phyloP scores from a whole-genome alignment of 495 filamentous ascomycete species.

The Chaetomium fimeti region DNA sequence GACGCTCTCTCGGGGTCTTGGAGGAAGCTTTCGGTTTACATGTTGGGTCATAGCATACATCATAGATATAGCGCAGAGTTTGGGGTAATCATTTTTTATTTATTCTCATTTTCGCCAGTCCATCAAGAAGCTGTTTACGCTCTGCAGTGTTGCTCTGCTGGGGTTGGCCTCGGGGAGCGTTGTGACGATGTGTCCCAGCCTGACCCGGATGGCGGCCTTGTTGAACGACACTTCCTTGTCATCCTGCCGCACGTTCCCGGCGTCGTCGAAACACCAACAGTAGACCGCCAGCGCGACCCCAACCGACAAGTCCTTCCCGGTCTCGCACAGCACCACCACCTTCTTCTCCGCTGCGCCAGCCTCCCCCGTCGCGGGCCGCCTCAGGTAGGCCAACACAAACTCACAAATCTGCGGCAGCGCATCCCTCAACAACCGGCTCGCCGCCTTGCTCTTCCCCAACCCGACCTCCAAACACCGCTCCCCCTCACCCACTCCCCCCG shows the following conservation, averaged over 20 bases:
- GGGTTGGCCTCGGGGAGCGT: slow-evolving; percentile 75
- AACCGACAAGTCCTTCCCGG: slow-evolving; percentile 44
- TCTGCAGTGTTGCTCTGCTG: slow-evolving; percentile 74
- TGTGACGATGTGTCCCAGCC: slow-evolving; percentile 74
- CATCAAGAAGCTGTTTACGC: slow-evolving; percentile 87
- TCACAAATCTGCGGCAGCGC: slow-evolving; percentile 58
- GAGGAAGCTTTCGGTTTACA: not conserved
- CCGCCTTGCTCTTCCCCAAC: slow-evolving; percentile 64
- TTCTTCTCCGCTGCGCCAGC: slow-evolving; percentile 10
- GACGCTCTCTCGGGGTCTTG: too few relatives aligned
- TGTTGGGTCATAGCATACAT: slow-evolving; percentile 2
- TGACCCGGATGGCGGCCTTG: slow-evolving; percentile 74
- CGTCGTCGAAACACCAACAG: slow-evolving; percentile 44
- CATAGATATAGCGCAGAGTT: slow-evolving; percentile 17
- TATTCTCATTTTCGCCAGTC: slow-evolving; percentile 40
- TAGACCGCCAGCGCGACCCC: slow-evolving; percentile 51
- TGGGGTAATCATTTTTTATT: not conserved
- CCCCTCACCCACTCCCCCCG: slow-evolving; percentile 37
- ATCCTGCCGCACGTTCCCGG: slow-evolving; percentile 32
- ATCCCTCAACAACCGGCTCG: slow-evolving; percentile 69
- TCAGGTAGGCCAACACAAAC: slow-evolving; percentile 42
- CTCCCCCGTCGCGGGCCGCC: not conserved
- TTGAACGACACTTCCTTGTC: slow-evolving; percentile 45
- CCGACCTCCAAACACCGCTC: slow-evolving; percentile 57
- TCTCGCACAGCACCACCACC: slow-evolving; percentile 44